Conservation (phyloP, 768 basidiomycete genomes). For the Kwoniella dendrophila region DNA sequence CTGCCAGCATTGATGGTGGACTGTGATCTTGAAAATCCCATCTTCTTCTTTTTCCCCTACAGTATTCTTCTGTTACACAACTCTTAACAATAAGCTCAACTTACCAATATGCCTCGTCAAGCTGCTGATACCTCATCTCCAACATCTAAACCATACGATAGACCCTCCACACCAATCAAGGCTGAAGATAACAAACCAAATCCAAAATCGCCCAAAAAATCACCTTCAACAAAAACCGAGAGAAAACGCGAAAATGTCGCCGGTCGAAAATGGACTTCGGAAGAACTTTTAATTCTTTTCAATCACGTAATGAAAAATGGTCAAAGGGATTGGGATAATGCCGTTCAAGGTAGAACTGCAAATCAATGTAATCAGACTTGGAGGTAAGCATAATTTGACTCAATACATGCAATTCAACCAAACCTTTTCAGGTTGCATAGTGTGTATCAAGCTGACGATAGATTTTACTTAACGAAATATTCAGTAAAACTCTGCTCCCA, state of each 20-base stretch:
- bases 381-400: slow-evolving; percentile 19
- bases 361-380: slow-evolving; percentile 25
- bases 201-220: not conserved
- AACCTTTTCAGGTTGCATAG: too few relatives aligned
- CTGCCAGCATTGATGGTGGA: too few relatives aligned
- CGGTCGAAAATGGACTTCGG: slow-evolving; percentile 14
- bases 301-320: slow-evolving; percentile 17
- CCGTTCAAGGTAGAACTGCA: slow-evolving; percentile 24
- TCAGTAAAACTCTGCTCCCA: not conserved
- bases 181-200: not conserved
- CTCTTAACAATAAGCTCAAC: not conserved
- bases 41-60: not conserved
- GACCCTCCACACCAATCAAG: not conserved
- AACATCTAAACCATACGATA: not conserved
- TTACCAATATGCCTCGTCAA: not conserved
- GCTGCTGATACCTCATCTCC: not conserved
- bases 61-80: not conserved
- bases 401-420: too few relatives aligned
- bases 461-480: not conserved
- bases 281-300: slow-evolving; percentile 20
- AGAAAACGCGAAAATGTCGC: not conserved
- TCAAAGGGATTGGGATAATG: slow-evolving; percentile 10
- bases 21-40: not conserved
- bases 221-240: not conserved
- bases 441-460: not conserved